Evolutionary conservation across 345 rosid genomes (phyloP).

Genomic region (Eucalyptus regnans): DNA sequence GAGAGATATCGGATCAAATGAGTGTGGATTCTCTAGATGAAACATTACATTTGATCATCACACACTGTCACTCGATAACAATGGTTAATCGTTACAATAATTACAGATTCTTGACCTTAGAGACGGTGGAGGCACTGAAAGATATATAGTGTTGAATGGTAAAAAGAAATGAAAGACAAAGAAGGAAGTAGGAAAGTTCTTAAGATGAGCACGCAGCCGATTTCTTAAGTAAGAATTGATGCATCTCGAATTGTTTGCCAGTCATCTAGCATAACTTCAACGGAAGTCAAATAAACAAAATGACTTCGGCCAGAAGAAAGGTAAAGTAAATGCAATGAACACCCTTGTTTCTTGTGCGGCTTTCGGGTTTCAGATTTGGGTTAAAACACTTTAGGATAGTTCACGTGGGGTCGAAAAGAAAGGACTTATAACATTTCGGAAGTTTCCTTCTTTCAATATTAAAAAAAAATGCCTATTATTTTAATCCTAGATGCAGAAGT

Average conservation of each 20-base stretch:
- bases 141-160: not conserved
- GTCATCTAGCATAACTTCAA: not conserved
- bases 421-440: not conserved
- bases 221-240: too few relatives aligned
- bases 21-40: not conserved
- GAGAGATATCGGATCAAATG: not conserved
- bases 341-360: not conserved
- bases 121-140: not conserved
- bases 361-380: not conserved
- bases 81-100: too few relatives aligned
- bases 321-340: not conserved
- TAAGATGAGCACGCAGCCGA: not conserved
- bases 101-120: not conserved
- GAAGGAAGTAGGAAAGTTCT: not conserved
- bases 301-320: not conserved
- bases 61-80: not conserved
- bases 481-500: not conserved
- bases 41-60: too few relatives aligned
- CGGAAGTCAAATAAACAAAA: too few relatives aligned
- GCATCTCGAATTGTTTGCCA: not conserved
- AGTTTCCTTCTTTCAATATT: not conserved
- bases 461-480: not conserved
- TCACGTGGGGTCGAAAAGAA: not conserved
- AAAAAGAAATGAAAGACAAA: not conserved
- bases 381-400: not conserved